Percentiles rank a stretch among this genome's conserved stretches.
These are phyloP conservation scores for Cladobotryum mycophilum DNA, from an alignment of 2,329 filamentous ascomycete genomes.

Conservation along the genomic window DNA sequence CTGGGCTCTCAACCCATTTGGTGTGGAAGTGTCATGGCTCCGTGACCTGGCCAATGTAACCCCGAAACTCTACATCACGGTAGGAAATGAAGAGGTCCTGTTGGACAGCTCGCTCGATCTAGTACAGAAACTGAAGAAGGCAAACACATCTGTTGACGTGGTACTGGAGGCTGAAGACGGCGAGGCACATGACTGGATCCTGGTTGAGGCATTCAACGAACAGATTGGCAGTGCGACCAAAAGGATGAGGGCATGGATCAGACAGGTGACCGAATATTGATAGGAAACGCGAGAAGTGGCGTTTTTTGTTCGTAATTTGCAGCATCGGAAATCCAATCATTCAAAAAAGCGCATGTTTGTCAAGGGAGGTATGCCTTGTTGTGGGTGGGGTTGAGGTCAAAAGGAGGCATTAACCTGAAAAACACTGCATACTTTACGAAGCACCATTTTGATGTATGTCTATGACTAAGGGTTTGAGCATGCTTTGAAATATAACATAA, in stretches of 20 bases:
- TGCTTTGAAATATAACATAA: no score
- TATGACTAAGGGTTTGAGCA: no score
- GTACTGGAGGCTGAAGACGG: slow-evolving; percentile 22
- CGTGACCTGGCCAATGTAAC: slow-evolving; percentile 18
- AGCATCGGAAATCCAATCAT: no score
- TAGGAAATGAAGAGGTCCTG: slow-evolving; percentile 26
- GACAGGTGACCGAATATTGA: slow-evolving; percentile 6
- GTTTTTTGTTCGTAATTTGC: no score
- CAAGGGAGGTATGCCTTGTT: no score
- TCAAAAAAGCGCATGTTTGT: no score
- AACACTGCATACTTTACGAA: no score
- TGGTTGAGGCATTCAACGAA: slow-evolving; percentile 22
- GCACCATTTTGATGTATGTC: no score
- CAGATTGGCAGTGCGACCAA: slow-evolving; percentile 22
- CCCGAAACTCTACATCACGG: slow-evolving; percentile 25
- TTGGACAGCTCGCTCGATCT: slow-evolving; percentile 23
- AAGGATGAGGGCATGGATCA: slow-evolving; percentile 27
- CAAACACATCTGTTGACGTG: slow-evolving; percentile 18
- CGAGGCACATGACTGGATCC: slow-evolving; percentile 29
- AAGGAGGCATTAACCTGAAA: no score
- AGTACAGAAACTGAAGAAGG: slow-evolving; percentile 17
- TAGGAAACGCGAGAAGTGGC: no score
- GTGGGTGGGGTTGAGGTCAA: no score
- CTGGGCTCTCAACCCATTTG: slow-evolving; percentile 23
- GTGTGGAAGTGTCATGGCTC: slow-evolving; percentile 24